Evolutionary conservation across 768 basidiomycete species (phyloP), one percentile per base, ranked within the genome.

Genomic region (Mycena metata): DNA sequence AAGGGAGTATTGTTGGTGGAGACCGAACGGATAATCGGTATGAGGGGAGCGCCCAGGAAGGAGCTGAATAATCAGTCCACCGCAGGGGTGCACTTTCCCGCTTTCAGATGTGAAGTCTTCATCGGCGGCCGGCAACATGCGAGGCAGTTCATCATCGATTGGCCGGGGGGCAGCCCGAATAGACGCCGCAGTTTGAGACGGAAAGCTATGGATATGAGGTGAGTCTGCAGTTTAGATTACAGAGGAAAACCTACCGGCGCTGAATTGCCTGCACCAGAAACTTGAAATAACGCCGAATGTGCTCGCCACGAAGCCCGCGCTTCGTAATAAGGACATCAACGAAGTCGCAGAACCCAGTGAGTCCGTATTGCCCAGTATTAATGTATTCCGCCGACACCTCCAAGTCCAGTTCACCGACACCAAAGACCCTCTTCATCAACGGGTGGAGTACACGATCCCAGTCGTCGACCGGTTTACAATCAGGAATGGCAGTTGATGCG

Each of bases 11-110:
- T 50, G 47, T 4, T 23, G 17, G 24, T 59, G 64, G 2, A 66
- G 57, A 1, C 36, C 64, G 23, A 59, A 66, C 3, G 56, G 64
- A 15, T 66, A 66, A 8, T 50, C 17, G 42, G 26, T 15, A 17
- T 66, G 64, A n/a, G 51, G 47, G 16, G 46, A 50, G 13, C 41
- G 24, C 5, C 56, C 64, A 1, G 30, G 11, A 0, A 47, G 64
- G 19, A 65, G 58, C 3, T 2, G 1, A 13, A 65, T 11, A 9
- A 24, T 7, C 36, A 65, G 10, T 6, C 64, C 64, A 16, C 3
- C 0, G n/a, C 64, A 65, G 1, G 63, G 54, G 3, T 1, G 10
- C 21, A 13, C 8, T 5, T 36, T 17, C 7, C 10, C 9, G n/a
- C 8, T 23, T 9, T 36, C 52, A 36, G 35, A n/a, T 13, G 33